Base-by-base conservation (phyloP, 78 protist species). In the Chrysochromulina tobinii region DNA sequence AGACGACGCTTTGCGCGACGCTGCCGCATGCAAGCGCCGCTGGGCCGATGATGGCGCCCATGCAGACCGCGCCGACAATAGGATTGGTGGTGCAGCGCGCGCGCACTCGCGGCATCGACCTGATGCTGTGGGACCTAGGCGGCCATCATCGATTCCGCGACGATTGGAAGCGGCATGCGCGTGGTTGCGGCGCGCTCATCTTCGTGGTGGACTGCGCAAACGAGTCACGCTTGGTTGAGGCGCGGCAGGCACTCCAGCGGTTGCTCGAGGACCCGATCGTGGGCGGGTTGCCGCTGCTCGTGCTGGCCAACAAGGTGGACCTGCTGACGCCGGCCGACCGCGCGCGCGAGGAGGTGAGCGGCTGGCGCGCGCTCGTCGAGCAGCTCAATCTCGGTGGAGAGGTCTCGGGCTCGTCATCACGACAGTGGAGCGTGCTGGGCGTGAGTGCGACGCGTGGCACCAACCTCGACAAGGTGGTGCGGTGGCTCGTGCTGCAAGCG, bases 181-280 rank as follows among this genome's bases (percentile, higher is more conserved):
- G n/a, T 4, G 79, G 79, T 5, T 69, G 79, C 79, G 79, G 17
- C 79, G 79, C 79, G 38, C 79, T 69, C 18, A 3, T 69, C 79
- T 69, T 69, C 79, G 50, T 69, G 53, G 17, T 69, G 15, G 79
- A 69, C 51, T 27, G 21, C 79, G 2, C 51, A 3, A 51, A 69
- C 79, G n/a, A 51, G 12, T 27, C 6, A 9, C 79, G 79, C 53
- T 51, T 69, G 23, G 54, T 15, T 5, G 79, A 69, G 79, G 79
- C 79, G 79, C 79, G 79, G 79, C 79, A 69, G 79, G 79, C 79
- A 51, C 79, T 69, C 51, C 79, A 69, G n/a, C 27, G 3, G 79
- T 51, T 69, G 79, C 79, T 69, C 79, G 79, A 69, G n/a, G 18
- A 69, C 51, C 55, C 79, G 79, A 11, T 11, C 51, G 14, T 69